Evolutionary conservation across 1,284 basidiomycete species (phyloP).

Genomic region (Cutaneotrichosporon spelunceum): DNA sequence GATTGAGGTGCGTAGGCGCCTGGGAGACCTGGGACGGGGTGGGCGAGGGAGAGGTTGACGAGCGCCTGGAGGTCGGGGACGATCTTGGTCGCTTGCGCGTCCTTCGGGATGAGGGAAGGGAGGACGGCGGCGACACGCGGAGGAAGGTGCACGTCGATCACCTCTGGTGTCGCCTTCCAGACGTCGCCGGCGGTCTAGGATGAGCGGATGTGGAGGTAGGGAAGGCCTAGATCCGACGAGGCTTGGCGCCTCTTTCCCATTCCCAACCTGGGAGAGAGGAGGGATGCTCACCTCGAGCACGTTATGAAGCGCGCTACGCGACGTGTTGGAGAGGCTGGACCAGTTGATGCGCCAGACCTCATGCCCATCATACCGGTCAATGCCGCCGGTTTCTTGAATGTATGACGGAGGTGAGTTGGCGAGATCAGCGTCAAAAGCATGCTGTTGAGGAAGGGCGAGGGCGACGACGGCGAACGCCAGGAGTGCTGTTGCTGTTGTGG

Average conservation of each 20-base stretch:
- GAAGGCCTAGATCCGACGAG: background rate
- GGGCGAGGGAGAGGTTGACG: slow-evolving; percentile 22
- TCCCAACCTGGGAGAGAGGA: background rate
- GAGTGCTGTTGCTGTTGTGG: slow-evolving; percentile 7
- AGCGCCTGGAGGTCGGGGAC: slow-evolving; percentile 41
- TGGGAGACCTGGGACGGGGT: background rate
- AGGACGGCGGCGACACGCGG: slow-evolving; percentile 7
- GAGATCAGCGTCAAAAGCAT: background rate
- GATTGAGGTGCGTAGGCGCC: background rate
- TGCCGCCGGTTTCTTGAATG: background rate
- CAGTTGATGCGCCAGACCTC: slow-evolving; percentile 39
- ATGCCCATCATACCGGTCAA: slow-evolving; percentile 33
- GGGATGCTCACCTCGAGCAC: slow-evolving; percentile 29
- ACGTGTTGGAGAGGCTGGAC: slow-evolving; percentile 5
- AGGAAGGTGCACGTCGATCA: slow-evolving; percentile 38
- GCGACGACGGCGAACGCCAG: slow-evolving; percentile 3
- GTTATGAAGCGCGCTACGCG: slow-evolving; percentile 21
- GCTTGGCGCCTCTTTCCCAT: background rate
- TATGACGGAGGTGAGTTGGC: background rate
- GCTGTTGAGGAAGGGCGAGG: slow-evolving; percentile 1
- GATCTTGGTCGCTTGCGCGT: slow-evolving; percentile 14
- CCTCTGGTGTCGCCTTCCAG: slow-evolving; percentile 37
- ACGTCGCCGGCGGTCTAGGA: slow-evolving; percentile 30
- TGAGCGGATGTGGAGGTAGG: background rate
- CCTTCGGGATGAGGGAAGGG: slow-evolving; percentile 12